Evolutionary conservation across 2,329 filamentous ascomycete genomes (phyloP), one percentile per base, ranked within the genome.

Genomic region (Fusarium denticulatum): DNA sequence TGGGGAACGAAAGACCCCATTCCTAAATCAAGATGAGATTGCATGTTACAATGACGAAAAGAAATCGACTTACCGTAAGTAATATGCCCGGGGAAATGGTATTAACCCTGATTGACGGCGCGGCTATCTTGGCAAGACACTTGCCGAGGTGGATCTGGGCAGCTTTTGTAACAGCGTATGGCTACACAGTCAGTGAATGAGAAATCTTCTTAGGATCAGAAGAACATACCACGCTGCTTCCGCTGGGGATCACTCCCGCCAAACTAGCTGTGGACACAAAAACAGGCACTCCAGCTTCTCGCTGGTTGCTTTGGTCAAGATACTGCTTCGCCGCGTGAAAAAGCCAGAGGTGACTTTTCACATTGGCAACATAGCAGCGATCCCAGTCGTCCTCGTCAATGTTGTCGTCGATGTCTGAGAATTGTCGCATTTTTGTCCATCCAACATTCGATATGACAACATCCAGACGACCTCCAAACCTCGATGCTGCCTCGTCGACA

Each of bases 151-250:
- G 89, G 42, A 91, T 82, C 65, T 92, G 89, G 16, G 94, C 94
- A 2, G 93, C 89, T 80, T 96, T 96, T 42, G 92, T 93, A 24
- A 95, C 91, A 1, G 90, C 86, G 78, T 96, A 96, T 7, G 94
- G 89, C 91, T 88, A 11, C 8, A 28, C 11, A 26, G 7, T 60
- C 5, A 53, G 26, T 26, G 9, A 28, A 4, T 30, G 26, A 12
- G 6, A 8, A 30, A 3, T 16, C 13, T 47, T 47, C 4, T 2
- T 8, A 7, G 13, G 4, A 8, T 22, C 26, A 30, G 14, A 5
- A 14, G 20, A 15, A 60, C 80, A 75, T 78, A 87, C 86, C 72
- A 92, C 78, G 6, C 87, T 88, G 70, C 89, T 92, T 3, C 91
- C 91, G 67, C 86, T 89, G 1, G 89, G 87, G 75, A 87, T 89